A percentile compares a stretch with the other conserved stretches of the same genome.
These are phyloP conservation scores for Coniochaeta pulveracea DNA, from an alignment of 2,329 filamentous ascomycete species.

Conservation along the genomic window DNA sequence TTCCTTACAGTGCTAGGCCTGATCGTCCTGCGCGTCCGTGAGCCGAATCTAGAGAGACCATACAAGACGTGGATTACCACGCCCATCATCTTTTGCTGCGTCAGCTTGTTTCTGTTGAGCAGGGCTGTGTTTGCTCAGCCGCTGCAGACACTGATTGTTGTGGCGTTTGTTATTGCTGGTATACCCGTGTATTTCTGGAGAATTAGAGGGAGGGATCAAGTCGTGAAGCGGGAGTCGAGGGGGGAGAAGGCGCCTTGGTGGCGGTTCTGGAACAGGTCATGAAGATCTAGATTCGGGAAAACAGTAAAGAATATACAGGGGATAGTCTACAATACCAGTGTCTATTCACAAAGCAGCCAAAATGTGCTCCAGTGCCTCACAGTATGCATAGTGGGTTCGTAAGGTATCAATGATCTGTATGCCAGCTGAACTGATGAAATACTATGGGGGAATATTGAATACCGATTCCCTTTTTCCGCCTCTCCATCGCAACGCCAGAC, in stretches of 20 bases:
- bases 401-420: too few species aligned
- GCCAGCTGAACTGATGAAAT: too few species aligned
- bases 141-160: constrained; percentile 76
- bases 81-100: constrained; percentile 96
- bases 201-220: constrained; percentile 51
- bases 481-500: neutral
- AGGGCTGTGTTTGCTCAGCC: constrained; percentile 86
- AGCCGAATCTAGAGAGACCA: constrained; percentile 78
- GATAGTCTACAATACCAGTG: too few species aligned
- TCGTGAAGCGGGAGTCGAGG: constrained; percentile 29
- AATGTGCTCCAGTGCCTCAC: too few species aligned
- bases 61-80: constrained; percentile 97
- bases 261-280: constrained; percentile 46
- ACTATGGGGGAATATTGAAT: too few species aligned
- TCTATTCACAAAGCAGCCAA: too few species aligned
- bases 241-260: constrained; percentile 31
- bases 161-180: constrained; percentile 73
- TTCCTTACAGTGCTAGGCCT: constrained; percentile 90
- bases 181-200: constrained; percentile 85
- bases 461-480: too few species aligned
- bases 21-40: constrained; percentile 77
- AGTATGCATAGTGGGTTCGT: too few species aligned
- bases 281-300: neutral
- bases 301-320: too few species aligned
- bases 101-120: constrained; percentile 83